A percentile compares a stretch with the other conserved stretches of the same genome.
Conservation (phyloP, 2,329 filamentous ascomycete species). For the Tothia fuscella region DNA sequence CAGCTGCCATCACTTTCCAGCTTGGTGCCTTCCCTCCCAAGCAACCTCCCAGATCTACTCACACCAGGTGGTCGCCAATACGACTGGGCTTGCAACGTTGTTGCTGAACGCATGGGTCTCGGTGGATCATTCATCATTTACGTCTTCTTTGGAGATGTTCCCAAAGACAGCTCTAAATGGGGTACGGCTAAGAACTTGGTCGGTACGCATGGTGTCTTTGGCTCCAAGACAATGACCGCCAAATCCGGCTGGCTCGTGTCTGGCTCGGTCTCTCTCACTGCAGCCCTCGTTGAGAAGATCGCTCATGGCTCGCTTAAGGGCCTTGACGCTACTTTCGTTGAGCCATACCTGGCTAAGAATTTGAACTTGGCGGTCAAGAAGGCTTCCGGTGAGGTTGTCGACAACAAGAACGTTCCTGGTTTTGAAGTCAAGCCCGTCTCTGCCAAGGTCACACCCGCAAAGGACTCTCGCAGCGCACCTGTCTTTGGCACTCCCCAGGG, state of each 20-base stretch:
- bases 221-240: not conserved
- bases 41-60: not conserved
- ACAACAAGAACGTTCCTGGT: not conserved
- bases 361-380: slow-evolving; percentile 2
- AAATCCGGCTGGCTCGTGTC: not conserved
- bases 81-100: not conserved
- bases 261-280: not conserved
- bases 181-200: not conserved
- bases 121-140: not conserved
- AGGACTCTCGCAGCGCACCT: not conserved
- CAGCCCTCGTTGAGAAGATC: not conserved
- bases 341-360: not conserved
- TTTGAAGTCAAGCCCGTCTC: not conserved
- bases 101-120: not conserved
- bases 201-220: not conserved
- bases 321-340: not conserved
- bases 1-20: slow-evolving; percentile 1
- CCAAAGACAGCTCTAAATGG: not conserved
- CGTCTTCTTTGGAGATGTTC: slow-evolving; percentile 3
- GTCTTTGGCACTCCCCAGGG: not conserved
- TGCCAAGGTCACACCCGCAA: not conserved
- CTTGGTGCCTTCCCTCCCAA: not conserved
- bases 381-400: not conserved
- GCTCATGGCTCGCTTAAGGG: not conserved
- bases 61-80: not conserved